A percentile compares a stretch with the other conserved stretches of the same genome.
These are phyloP conservation scores for Talaromyces sp. DNA, from an alignment of 2,329 filamentous ascomycete genomes.

Conservation along the genomic window DNA sequence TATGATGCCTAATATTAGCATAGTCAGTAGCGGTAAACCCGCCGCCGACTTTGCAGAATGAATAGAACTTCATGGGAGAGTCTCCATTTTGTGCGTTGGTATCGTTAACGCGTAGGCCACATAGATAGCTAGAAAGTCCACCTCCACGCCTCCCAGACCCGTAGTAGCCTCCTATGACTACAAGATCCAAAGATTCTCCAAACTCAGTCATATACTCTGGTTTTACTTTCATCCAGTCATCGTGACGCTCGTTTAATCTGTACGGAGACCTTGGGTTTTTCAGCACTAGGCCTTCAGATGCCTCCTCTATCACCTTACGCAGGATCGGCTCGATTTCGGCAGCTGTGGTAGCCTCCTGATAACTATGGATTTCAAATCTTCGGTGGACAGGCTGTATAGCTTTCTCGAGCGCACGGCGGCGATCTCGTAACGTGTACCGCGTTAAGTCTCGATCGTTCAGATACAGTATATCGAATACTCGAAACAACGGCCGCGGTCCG, in stretches of 20 bases:
- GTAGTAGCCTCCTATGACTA: slow-evolving; percentile 89
- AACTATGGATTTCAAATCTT: slow-evolving; percentile 77
- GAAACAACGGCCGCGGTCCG: slow-evolving; percentile 70
- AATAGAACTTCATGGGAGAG: slow-evolving; percentile 72
- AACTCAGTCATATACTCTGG: slow-evolving; percentile 98
- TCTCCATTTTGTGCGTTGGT: slow-evolving; percentile 54
- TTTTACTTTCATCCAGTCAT: slow-evolving; percentile 98
- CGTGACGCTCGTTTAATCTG: slow-evolving; percentile 79
- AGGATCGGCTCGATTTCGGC: slow-evolving; percentile 75
- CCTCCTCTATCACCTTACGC: slow-evolving; percentile 76
- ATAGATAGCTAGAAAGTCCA: slow-evolving; percentile 79
- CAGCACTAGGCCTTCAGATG: slow-evolving; percentile 83
- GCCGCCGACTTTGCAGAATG: slow-evolving; percentile 98
- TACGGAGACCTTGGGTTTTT: slow-evolving; percentile 92
- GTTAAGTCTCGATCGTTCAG: slow-evolving; percentile 79
- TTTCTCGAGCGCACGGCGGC: slow-evolving; percentile 67
- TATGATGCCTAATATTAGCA: slow-evolving; percentile 72
- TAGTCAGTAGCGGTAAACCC: slow-evolving; percentile 85
- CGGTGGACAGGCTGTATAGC: slow-evolving; percentile 67
- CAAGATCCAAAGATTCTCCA: slow-evolving; percentile 84
- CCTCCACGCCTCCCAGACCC: slow-evolving; percentile 83
- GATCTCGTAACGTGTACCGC: slow-evolving; percentile 75
- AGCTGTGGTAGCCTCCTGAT: slow-evolving; percentile 60
- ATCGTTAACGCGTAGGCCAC: slow-evolving; percentile 73
- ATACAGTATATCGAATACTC: slow-evolving; percentile 87